These are phyloP conservation scores for Pythium inflatum DNA, from an alignment of 352 stramenopile genomes.

Conservation along the genomic window DNA sequence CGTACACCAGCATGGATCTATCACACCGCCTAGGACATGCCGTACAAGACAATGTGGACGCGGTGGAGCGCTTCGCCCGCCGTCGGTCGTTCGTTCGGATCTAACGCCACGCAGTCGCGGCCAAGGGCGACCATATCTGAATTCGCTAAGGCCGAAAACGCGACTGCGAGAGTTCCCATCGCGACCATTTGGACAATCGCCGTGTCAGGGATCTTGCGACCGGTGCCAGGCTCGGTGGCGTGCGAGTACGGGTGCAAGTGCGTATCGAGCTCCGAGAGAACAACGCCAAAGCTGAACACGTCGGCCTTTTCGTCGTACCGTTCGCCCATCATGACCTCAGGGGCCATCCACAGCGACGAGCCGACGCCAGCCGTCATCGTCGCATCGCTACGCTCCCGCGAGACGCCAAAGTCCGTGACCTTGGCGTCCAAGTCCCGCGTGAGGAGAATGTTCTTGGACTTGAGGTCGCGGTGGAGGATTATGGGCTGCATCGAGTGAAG, in stretches of 20 bases:
- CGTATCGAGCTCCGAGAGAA: constrained; percentile 50
- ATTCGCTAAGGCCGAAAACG: constrained; percentile 37
- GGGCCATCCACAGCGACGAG: constrained; percentile 31
- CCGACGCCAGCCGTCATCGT: constrained; percentile 28
- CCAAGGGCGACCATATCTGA: constrained; percentile 20
- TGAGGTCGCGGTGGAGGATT: constrained; percentile 29
- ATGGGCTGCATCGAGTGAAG: constrained; percentile 21
- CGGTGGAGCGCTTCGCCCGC: constrained; percentile 35
- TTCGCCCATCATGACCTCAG: constrained; percentile 45
- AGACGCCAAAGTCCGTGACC: constrained; percentile 48
- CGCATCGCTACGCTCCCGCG: constrained; percentile 27
- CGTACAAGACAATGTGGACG: no score
- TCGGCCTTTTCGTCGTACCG: constrained; percentile 54
- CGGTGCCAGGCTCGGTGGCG: background rate
- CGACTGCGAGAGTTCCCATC: constrained; percentile 33
- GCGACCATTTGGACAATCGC: constrained; percentile 37
- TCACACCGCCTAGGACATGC: no score
- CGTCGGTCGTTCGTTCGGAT: constrained; percentile 38
- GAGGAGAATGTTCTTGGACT: constrained; percentile 29
- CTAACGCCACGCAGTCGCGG: constrained; percentile 31
- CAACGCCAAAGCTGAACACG: constrained; percentile 87
- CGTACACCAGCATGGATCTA: no score
- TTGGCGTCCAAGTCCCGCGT: constrained; percentile 31
- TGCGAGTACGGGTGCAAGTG: constrained; percentile 37
- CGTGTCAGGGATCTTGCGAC: background rate